Conservation (phyloP, 768 basidiomycete genomes). For the Tylopilus sp. region DNA sequence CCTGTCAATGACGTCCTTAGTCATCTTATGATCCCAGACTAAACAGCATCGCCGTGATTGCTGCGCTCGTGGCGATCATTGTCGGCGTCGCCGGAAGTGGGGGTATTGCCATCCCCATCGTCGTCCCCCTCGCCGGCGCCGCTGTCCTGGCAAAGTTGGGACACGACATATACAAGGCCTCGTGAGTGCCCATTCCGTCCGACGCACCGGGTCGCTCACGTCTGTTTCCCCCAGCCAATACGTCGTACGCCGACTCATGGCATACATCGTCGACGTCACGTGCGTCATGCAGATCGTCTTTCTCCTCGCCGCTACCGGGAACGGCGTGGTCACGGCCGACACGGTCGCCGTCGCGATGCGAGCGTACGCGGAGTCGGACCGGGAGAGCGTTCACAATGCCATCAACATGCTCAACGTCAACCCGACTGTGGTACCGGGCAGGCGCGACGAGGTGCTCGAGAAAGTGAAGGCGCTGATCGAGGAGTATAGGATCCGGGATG, state of each 20-base stretch:
- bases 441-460: neutral
- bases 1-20: no score
- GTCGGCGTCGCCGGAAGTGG: no score
- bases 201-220: no score
- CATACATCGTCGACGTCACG: neutral
- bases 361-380: neutral
- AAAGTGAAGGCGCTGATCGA: neutral
- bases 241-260: neutral
- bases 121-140: no score
- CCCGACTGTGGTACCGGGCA: neutral
- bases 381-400: neutral
- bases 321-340: neutral
- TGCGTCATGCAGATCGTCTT: neutral
- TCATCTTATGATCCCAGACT: no score
- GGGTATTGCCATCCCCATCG: no score
- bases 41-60: no score
- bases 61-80: no score
- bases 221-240: neutral
- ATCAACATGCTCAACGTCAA: neutral
- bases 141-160: no score
- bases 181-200: no score
- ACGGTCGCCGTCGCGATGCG: neutral
- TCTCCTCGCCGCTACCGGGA: neutral
- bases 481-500: neutral
- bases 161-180: no score